Evolutionary conservation across 306 rosid genomes (phyloP).

Genomic region (Mimosa bimucronata): DNA sequence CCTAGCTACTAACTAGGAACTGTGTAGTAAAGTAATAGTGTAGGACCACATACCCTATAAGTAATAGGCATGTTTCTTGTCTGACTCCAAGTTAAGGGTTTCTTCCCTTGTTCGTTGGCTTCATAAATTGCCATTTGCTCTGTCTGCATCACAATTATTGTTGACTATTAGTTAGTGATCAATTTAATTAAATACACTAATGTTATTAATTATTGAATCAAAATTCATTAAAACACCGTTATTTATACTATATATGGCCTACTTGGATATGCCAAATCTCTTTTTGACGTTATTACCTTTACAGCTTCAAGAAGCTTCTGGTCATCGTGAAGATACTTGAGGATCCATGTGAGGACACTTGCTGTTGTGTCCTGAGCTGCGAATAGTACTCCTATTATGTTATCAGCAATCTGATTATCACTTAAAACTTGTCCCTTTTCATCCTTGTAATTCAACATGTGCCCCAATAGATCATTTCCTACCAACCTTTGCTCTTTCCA

Average conservation of each 20-base stretch:
- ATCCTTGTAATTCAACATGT: slow-evolving; percentile 62
- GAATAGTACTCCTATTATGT: slow-evolving; percentile 82
- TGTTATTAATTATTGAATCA: not conserved
- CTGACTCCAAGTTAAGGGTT: slow-evolving; percentile 72
- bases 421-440: slow-evolving; percentile 50
- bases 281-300: slow-evolving; percentile 41
- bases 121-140: slow-evolving; percentile 74
- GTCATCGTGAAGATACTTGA: slow-evolving; percentile 84
- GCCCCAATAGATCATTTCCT: slow-evolving; percentile 68
- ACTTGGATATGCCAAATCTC: slow-evolving; percentile 31
- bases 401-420: slow-evolving; percentile 86
- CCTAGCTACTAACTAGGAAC: not conserved
- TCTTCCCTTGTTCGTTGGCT: slow-evolving; percentile 61
- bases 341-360: slow-evolving; percentile 86
- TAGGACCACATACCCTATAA: slow-evolving; percentile 47
- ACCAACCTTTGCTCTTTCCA: slow-evolving; percentile 59
- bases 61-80: slow-evolving; percentile 73
- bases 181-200: not conserved
- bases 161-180: not conserved
- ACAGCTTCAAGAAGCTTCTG: slow-evolving; percentile 75
- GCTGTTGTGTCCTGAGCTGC: slow-evolving; percentile 99
- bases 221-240: not conserved
- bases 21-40: not conserved
- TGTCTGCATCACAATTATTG: slow-evolving; percentile 48
- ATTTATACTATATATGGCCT: slow-evolving; percentile 20